Evolutionary conservation across 257 asterid species (phyloP).

Genomic region (Penstemon eatonii): DNA sequence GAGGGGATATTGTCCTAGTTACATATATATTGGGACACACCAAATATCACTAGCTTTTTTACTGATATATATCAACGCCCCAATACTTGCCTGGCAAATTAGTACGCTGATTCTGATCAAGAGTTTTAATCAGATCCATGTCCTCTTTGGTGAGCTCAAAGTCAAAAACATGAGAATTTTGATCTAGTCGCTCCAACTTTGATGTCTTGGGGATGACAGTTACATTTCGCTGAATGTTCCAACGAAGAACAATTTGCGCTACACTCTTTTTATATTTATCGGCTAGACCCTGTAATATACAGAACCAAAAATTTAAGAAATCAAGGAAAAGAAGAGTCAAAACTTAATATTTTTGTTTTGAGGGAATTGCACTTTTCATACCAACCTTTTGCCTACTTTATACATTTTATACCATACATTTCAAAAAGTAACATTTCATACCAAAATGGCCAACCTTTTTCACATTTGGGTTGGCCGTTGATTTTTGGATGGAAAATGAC

Average conservation of each 20-base stretch:
- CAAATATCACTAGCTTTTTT: neutral
- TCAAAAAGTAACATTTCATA: too few species aligned
- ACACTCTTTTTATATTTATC: conserved; percentile 50
- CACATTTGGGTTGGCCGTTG: too few species aligned
- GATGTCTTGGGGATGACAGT: conserved; percentile 58
- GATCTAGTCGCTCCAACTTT: conserved; percentile 47
- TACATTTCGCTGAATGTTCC: conserved; percentile 52
- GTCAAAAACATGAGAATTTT: conserved; percentile 40
- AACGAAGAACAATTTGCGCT: conserved; percentile 57
- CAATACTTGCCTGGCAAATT: conserved; percentile 13
- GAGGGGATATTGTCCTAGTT: neutral
- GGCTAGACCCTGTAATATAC: conserved; percentile 46
- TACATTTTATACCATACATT: too few species aligned
- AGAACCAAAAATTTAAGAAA: neutral
- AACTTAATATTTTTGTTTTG: too few species aligned
- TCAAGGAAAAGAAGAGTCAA: neutral
- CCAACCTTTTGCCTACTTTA: neutral
- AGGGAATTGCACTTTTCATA: neutral
- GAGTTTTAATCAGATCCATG: conserved; percentile 13
- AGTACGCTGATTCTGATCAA: conserved; percentile 7
- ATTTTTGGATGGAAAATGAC: too few species aligned
- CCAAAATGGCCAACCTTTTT: too few species aligned
- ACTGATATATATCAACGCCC: conserved; percentile 18
- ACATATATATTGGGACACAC: too few species aligned
- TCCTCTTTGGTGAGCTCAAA: conserved; percentile 43